phyloP scores from a whole-genome alignment of 257 asterid species.

The Leptodermis oblonga region DNA sequence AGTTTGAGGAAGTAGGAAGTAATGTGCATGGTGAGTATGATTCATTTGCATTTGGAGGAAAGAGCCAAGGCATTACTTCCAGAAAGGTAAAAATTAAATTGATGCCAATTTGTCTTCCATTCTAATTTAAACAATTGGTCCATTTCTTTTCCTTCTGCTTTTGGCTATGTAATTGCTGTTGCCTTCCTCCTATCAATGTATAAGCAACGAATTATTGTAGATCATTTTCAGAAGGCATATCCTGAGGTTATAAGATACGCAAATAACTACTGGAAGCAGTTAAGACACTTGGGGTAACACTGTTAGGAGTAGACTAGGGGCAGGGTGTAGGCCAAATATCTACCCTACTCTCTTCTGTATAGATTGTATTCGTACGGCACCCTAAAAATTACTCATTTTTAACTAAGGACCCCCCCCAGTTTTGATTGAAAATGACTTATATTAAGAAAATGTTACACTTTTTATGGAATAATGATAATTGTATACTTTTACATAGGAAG shows the following conservation, averaged over 20 bases:
- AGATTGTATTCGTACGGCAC: no score
- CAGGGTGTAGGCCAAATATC: neutral
- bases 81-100: slow-evolving; percentile 54
- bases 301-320: neutral
- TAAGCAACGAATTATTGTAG: neutral
- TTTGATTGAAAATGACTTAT: no score
- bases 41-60: slow-evolving; percentile 47
- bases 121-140: neutral
- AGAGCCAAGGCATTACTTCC: slow-evolving; percentile 46
- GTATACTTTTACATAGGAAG: no score
- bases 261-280: neutral
- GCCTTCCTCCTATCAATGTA: neutral
- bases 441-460: no score
- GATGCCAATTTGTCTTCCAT: slow-evolving; percentile 12
- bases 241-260: neutral
- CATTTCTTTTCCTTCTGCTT: neutral
- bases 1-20: slow-evolving; percentile 47
- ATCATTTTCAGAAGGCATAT: neutral
- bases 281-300: neutral
- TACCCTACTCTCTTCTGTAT: neutral
- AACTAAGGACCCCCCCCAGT: no score
- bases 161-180: neutral
- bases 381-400: no score
- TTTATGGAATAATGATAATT: no score
- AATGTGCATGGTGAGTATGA: slow-evolving; percentile 43